phyloP scores from a whole-genome alignment of 495 filamentous ascomycete species.

The Podospora tetraspora region DNA sequence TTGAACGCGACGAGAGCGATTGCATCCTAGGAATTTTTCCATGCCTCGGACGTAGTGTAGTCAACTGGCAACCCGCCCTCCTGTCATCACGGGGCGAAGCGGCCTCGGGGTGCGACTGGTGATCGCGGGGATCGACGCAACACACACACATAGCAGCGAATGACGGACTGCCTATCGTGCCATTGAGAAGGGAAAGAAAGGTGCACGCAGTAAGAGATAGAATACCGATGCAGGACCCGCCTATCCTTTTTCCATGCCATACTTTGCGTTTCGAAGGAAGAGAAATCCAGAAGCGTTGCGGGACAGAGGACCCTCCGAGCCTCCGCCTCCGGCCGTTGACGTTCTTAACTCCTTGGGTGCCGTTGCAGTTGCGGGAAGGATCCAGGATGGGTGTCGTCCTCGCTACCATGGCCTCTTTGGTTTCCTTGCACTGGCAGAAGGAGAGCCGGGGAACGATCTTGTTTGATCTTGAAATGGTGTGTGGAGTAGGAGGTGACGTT shows the following conservation, averaged over 20 bases:
- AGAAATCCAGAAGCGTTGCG: background rate
- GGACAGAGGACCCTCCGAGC: background rate
- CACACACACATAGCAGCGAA: background rate
- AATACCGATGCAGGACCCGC: conserved; percentile 1
- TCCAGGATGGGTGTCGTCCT: background rate
- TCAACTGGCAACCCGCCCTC: background rate
- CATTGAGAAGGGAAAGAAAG: background rate
- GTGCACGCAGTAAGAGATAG: background rate
- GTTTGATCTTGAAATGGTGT: background rate
- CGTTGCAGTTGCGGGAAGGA: background rate
- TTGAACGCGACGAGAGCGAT: background rate
- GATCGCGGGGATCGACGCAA: background rate
- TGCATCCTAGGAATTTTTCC: too few species aligned
- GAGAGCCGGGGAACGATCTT: background rate
- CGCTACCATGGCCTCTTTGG: background rate
- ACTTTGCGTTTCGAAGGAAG: background rate
- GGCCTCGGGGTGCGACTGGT: background rate
- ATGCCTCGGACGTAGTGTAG: background rate
- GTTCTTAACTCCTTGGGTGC: background rate
- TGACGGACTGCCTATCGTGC: background rate
- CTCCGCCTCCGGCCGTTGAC: background rate
- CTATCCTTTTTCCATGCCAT: background rate
- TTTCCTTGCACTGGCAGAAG: background rate
- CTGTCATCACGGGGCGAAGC: background rate
- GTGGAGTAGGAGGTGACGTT: background rate